These are phyloP conservation scores for Passalora sequoiae DNA, from an alignment of 2,329 filamentous ascomycete species.

Conservation along the genomic window DNA sequence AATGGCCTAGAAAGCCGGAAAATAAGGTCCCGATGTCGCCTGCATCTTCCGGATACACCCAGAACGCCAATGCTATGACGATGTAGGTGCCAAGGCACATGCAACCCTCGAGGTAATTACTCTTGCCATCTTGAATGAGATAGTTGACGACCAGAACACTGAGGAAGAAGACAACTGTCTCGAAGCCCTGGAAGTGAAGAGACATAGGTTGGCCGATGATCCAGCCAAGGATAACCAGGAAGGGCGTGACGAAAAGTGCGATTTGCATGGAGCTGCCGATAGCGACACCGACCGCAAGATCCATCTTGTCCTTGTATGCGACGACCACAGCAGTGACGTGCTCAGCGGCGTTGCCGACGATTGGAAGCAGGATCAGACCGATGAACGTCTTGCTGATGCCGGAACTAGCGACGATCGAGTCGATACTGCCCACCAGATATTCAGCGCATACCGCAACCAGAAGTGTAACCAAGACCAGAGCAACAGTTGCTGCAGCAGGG, in stretches of 20 bases:
- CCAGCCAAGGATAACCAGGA: constrained; percentile 54
- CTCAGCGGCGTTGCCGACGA: constrained; percentile 54
- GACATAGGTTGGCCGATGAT: constrained; percentile 52
- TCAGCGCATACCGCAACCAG: constrained; percentile 50
- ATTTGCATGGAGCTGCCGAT: constrained; percentile 54
- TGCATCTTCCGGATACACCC: constrained; percentile 48
- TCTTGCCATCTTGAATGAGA: constrained; percentile 75
- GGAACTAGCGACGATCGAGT: constrained; percentile 48
- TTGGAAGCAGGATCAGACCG: constrained; percentile 52
- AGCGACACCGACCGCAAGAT: constrained; percentile 52
- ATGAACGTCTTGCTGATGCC: constrained; percentile 54
- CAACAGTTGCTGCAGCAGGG: constrained; percentile 42
- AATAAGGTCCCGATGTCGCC: constrained; percentile 19
- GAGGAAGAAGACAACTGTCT: constrained; percentile 81
- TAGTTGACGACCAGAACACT: constrained; percentile 84
- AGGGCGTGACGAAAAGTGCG: constrained; percentile 54
- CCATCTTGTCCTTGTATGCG: constrained; percentile 55
- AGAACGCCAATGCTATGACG: constrained; percentile 57
- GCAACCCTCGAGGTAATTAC: constrained; percentile 80
- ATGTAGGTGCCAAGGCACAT: constrained; percentile 53
- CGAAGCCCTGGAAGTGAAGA: constrained; percentile 81
- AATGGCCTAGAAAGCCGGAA: constrained; percentile 16
- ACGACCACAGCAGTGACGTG: constrained; percentile 53
- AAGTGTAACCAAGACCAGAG: constrained; percentile 46
- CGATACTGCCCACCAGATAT: constrained; percentile 52